Base-by-base conservation (phyloP, 1,284 basidiomycete genomes). In the Chondrostereum purpureum region DNA sequence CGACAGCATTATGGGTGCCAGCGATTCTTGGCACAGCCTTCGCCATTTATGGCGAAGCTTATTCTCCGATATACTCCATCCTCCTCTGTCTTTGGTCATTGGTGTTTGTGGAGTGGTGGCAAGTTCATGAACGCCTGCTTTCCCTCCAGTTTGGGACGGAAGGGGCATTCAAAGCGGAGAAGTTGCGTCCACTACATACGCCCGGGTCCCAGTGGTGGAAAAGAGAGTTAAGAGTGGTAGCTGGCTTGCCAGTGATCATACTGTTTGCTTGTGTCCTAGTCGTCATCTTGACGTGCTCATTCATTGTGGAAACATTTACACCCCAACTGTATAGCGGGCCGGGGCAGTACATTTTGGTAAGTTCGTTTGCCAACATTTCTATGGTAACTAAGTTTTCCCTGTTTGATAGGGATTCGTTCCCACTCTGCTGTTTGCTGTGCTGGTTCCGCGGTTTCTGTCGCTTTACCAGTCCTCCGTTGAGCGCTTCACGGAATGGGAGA, bases 261-360 rank as follows among this genome's bases (percentile, higher is more conserved):
- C 56, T 83, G 12, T 95, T 93, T 59, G 87, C 86, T 0, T 73
- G 68, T 3, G 62, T 86, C 1, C 75, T 99, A 16, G 79, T 77
- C 1, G 69, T 73, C 1, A 66, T 93, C 18, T 67, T 93, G 49
- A 90, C 88, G 0, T 76, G 69, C 4, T 88, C 92, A 40, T 95
- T 95, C 61, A 68, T 93, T 16, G 73, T 94, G 44, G 92, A 94
- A 60, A 90, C 89, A 0, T 95, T 95, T 53, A 83, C 93, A 4
- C 82, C 85, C 0, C 72, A 85, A 38, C 65, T 94, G 2, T 97
- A 97, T 65, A 80, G 83, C n/a, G 95, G 96, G 0, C 87, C 91
- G 1, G 88, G 89, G 5, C 78, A 87, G 56, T 68, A 81, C 50
- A 73, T 88, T 42, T 73, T 92, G 11, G 89, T 91, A 56, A 60